Base-by-base conservation (phyloP, 768 basidiomycete genomes). In the Kwoniella mangroviensis region DNA sequence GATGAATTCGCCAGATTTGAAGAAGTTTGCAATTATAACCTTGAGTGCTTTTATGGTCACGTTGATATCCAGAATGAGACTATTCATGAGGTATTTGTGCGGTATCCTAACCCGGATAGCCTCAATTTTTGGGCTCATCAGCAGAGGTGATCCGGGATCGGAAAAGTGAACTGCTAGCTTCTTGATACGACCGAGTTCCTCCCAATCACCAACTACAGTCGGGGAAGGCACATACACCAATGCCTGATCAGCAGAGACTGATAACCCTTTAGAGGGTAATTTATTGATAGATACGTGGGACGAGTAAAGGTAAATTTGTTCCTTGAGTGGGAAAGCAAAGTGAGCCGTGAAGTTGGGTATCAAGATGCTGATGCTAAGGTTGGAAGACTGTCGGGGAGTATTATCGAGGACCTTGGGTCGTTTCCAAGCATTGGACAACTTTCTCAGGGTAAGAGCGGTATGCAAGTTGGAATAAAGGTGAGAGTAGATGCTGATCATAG, bases 41-140 rank as follows among this genome's bases (percentile, higher is more conserved):
- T 89, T 90, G 55, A 89, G 75, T 1, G 89, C 87, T 83, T 98
- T 98, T 73, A 89, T 74, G 7, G 90, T 86, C 61, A 92, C 85
- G 59, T 85, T 87, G 68, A 87, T 77, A 79, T 93, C 92, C 60
- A 91, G 86, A 56, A 94, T 86, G 60, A 97, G 85, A 40, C 92
- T 89, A 3, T 91, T 87, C 52, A 94, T 83, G 52, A 91, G 83
- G 80, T 90, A 96, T 13, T 89, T 88, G 78, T 88, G 88, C 1
- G 95, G 94, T 43, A 98, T 89, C 21, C 89, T 88, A n/a, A 97
- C 76, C 24, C 88, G 89, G 1, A 88, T 86, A 61, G 89, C 89
- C 43, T 92, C 88, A 21, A 87, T 88, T 26, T 87, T 84, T 61
- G 91, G 80, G 5, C 84, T 77, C 63, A 94, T 83, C 52, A 59